Percentiles rank a stretch among this genome's conserved stretches.
Evolutionary conservation across 2,329 filamentous ascomycete genomes (phyloP).

Genomic region (Cercospora janseana): DNA sequence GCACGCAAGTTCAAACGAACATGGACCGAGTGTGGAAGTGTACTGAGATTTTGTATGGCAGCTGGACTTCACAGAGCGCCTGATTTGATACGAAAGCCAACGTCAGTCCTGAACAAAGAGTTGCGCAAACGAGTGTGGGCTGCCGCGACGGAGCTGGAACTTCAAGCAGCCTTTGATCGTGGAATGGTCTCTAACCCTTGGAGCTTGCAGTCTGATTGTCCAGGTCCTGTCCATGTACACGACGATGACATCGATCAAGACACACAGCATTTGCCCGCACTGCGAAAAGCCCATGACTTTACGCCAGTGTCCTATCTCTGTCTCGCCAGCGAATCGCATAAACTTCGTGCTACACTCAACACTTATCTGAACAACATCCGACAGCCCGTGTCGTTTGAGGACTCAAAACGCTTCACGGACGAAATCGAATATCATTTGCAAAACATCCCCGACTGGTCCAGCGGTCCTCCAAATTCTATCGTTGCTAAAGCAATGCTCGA

Average conservation of each 20-base stretch:
- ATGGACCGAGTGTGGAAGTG: slow-evolving; percentile 52
- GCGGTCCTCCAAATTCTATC: slow-evolving; percentile 7
- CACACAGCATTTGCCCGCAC: slow-evolving; percentile 26
- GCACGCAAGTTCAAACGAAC: slow-evolving; percentile 55
- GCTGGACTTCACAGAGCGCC: slow-evolving; percentile 55
- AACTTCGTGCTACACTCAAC: slow-evolving; percentile 31
- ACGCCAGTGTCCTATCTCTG: slow-evolving; percentile 33
- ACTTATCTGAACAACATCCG: slow-evolving; percentile 36
- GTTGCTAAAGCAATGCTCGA: slow-evolving; percentile 29
- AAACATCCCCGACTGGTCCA: slow-evolving; percentile 30
- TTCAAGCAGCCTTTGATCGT: slow-evolving; percentile 55
- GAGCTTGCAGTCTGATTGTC: slow-evolving; percentile 50
- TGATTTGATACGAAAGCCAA: slow-evolving; percentile 38
- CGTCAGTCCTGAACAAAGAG: slow-evolving; percentile 49
- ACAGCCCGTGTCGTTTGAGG: slow-evolving; percentile 33
- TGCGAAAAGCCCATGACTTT: slow-evolving; percentile 26
- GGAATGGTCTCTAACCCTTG: slow-evolving; percentile 51
- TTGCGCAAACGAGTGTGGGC: slow-evolving; percentile 58
- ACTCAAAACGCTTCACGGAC: slow-evolving; percentile 36
- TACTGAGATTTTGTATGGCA: slow-evolving; percentile 54
- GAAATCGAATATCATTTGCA: slow-evolving; percentile 34
- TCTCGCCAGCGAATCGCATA: slow-evolving; percentile 27
- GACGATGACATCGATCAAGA: slow-evolving; percentile 47
- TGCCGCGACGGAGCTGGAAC: slow-evolving; percentile 56
- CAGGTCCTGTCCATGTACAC: slow-evolving; percentile 51